Conservation (phyloP, 768 basidiomycete genomes). For the Leccinum imitatum region DNA sequence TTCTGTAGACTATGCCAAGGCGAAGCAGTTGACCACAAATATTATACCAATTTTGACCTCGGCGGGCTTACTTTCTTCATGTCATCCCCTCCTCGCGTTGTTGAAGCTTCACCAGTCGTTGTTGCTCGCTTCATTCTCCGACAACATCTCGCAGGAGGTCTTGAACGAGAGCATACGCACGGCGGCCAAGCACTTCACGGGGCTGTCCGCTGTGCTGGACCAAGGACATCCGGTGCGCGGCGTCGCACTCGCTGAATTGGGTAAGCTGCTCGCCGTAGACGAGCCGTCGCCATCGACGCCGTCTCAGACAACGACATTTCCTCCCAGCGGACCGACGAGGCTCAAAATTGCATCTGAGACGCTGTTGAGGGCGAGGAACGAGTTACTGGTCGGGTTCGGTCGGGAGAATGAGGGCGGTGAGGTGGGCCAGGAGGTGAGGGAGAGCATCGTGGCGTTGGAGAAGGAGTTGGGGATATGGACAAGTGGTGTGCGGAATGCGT, state of each 20-base stretch:
- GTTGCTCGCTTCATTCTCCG: constrained; percentile 52
- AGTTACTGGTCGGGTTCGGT: constrained; percentile 74
- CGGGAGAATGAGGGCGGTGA: constrained; percentile 64
- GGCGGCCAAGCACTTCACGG: constrained; percentile 53
- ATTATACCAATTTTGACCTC: constrained; percentile 64
- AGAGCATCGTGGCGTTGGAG: constrained; percentile 59
- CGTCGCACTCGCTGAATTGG: constrained; percentile 74
- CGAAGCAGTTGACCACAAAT: constrained; percentile 59
- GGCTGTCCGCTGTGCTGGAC: constrained; percentile 51
- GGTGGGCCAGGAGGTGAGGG: constrained; percentile 63
- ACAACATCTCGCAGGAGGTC: constrained; percentile 42
- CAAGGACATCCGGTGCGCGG: constrained; percentile 77
- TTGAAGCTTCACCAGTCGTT: constrained; percentile 70
- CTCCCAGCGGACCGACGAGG: constrained; percentile 65
- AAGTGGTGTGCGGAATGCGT: constrained; percentile 55
- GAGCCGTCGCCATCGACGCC: constrained; percentile 50
- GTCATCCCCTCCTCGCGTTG: constrained; percentile 77
- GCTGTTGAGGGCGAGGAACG: constrained; percentile 57
- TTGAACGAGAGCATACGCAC: constrained; percentile 65
- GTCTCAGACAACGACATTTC: constrained; percentile 41
- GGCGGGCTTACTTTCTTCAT: constrained; percentile 57
- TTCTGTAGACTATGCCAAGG: constrained; percentile 54
- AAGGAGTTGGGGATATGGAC: constrained; percentile 74
- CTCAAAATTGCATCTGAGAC: constrained; percentile 65
- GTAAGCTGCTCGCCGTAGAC: constrained; percentile 78